Conservation (phyloP, 306 rosid species). For the Bauhinia variegata region DNA sequence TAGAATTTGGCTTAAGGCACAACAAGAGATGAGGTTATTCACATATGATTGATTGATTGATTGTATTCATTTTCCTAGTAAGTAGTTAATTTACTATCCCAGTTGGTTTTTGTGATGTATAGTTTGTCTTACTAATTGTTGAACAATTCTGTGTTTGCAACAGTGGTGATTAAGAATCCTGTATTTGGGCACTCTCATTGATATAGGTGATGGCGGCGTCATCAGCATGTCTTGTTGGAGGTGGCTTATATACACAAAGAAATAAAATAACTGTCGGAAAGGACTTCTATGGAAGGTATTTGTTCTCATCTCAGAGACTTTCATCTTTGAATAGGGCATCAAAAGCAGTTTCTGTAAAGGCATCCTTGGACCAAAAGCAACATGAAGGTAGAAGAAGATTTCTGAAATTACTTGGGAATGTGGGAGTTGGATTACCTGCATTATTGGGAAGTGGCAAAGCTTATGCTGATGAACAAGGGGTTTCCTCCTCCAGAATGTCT, state of each 20-base stretch:
- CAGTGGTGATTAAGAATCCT: background rate
- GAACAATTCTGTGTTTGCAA: conserved; percentile 1
- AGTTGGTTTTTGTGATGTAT: background rate
- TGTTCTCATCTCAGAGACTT: conserved; percentile 46
- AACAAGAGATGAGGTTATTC: background rate
- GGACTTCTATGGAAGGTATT: conserved; percentile 55
- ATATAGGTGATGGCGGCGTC: conserved; percentile 71
- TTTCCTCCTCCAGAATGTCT: conserved; percentile 94
- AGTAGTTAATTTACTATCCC: conserved; percentile 13
- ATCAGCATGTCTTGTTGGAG: conserved; percentile 81
- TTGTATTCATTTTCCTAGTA: conserved; percentile 4
- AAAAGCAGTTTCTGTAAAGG: conserved; percentile 49
- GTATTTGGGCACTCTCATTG: conserved; percentile 18
- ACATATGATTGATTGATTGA: background rate
- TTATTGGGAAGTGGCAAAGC: conserved; percentile 71
- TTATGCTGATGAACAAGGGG: conserved; percentile 88
- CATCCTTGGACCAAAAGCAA: conserved; percentile 59
- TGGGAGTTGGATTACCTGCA: conserved; percentile 66
- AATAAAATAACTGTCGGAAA: conserved; percentile 56
- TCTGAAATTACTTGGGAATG: conserved; percentile 71
- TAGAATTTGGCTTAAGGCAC: conserved; percentile 12
- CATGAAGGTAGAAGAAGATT: conserved; percentile 82
- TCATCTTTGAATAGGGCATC: conserved; percentile 49
- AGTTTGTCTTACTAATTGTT: conserved; percentile 5
- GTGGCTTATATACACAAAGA: conserved; percentile 54